A percentile compares a stretch with the other conserved stretches of the same genome.
phyloP scores from a whole-genome alignment of 1,139 yeast species.

The Saccharomyces hybrid region DNA sequence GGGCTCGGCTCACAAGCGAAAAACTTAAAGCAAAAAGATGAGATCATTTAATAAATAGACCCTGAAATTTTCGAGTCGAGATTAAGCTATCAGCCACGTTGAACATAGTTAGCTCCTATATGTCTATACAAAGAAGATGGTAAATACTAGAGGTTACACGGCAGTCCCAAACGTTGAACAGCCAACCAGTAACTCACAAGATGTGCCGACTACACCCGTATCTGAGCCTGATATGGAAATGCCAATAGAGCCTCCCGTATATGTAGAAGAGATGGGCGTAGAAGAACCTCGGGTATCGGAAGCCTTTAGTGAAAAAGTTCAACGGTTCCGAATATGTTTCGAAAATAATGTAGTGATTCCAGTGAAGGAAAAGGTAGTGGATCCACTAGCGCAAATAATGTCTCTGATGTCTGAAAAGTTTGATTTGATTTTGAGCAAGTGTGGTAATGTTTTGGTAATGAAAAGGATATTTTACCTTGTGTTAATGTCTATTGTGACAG shows the following conservation, averaged over 20 bases:
- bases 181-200: neutral
- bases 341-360: slow-evolving; percentile 21
- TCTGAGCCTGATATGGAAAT: neutral
- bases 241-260: slow-evolving; percentile 5
- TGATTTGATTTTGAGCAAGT: slow-evolving; percentile 51
- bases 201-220: neutral
- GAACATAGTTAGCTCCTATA: neutral
- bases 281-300: neutral
- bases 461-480: slow-evolving; percentile 68
- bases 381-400: slow-evolving; percentile 24
- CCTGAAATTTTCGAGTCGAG: neutral
- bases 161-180: neutral
- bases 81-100: neutral
- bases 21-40: neutral
- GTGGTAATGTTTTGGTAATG: slow-evolving; percentile 83
- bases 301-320: slow-evolving; percentile 10
- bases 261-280: neutral
- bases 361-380: slow-evolving; percentile 21
- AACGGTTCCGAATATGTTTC: slow-evolving; percentile 15
- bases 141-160: neutral
- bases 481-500: slow-evolving; percentile 51
- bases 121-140: neutral
- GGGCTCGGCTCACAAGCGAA: neutral
- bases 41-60: neutral
- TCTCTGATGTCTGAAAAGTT: slow-evolving; percentile 36